These are phyloP conservation scores for Talaromyces sp. DNA, from an alignment of 2,329 filamentous ascomycete species.

Conservation along the genomic window DNA sequence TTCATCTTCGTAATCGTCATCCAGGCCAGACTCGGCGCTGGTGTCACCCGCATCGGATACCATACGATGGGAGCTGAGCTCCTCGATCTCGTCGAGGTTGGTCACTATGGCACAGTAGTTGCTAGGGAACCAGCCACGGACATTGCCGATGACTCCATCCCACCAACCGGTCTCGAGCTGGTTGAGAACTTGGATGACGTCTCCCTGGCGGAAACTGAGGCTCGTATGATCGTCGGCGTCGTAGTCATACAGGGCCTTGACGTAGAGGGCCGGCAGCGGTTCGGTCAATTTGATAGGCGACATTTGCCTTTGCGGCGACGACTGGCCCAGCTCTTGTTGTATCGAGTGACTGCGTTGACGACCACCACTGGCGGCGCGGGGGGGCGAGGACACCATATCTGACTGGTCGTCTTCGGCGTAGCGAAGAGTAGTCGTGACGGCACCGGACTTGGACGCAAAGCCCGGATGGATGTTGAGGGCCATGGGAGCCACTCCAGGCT, in stretches of 20 bases:
- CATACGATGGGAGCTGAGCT: conserved; percentile 51
- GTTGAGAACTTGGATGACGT: conserved; percentile 97
- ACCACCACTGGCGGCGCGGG: conserved; percentile 21
- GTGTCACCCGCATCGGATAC: conserved; percentile 46
- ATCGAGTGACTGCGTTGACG: conserved; percentile 29
- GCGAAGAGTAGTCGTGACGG: conserved; percentile 40
- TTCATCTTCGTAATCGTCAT: conserved; percentile 61
- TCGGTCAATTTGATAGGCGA: conserved; percentile 34
- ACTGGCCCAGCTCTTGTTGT: conserved; percentile 17
- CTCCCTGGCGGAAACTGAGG: conserved; percentile 92
- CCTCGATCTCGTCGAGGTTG: conserved; percentile 67
- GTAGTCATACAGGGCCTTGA: conserved; percentile 95
- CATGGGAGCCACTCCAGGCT: conserved; percentile 26
- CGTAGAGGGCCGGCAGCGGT: conserved; percentile 61
- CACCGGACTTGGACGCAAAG: conserved; percentile 25
- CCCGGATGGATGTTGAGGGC: conserved; percentile 28
- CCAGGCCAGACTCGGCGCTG: conserved; percentile 46
- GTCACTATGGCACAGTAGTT: conserved; percentile 93
- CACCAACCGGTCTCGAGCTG: conserved; percentile 98
- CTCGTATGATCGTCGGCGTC: conserved; percentile 95
- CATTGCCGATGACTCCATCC: conserved; percentile 96
- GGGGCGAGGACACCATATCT: conserved; percentile 25
- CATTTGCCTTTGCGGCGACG: conserved; percentile 21
- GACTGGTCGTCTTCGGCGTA: conserved; percentile 25
- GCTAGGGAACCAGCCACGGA: conserved; percentile 97